These are phyloP conservation scores for Hippophae rhamnoides DNA, from an alignment of 306 rosid species.

Conservation along the genomic window DNA sequence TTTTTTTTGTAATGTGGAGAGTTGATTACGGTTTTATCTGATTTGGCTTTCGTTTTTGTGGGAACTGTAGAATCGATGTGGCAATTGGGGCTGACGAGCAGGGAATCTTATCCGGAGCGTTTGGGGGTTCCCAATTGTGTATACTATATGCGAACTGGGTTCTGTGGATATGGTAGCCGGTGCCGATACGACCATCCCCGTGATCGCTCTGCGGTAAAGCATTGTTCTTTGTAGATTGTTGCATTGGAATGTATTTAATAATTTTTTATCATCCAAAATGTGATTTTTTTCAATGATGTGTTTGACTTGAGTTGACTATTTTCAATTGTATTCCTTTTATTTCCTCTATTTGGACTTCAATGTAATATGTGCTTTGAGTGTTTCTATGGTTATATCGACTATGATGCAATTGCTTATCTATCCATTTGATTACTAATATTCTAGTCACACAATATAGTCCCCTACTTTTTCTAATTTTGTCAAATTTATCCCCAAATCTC, in stretches of 20 bases:
- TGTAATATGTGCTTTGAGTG: too few relatives aligned
- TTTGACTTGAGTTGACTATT: too few relatives aligned
- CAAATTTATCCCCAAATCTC: too few relatives aligned
- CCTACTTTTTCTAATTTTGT: too few relatives aligned
- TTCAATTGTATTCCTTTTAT: too few relatives aligned
- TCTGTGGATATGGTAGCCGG: constrained; percentile 75
- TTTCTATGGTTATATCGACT: too few relatives aligned
- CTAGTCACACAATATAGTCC: too few relatives aligned
- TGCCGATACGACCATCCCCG: constrained; percentile 86
- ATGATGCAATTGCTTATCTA: too few relatives aligned
- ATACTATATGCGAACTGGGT: constrained; percentile 79
- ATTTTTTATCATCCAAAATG: not conserved
- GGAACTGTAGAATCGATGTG: constrained; percentile 61
- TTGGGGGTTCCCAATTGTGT: constrained; percentile 66
- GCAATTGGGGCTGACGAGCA: constrained; percentile 47
- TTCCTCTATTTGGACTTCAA: too few relatives aligned
- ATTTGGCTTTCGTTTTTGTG: constrained; percentile 9
- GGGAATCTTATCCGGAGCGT: constrained; percentile 75
- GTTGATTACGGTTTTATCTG: constrained; percentile 27
- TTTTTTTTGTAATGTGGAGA: constrained; percentile 14
- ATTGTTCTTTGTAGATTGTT: constrained; percentile 7
- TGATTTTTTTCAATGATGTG: too few relatives aligned
- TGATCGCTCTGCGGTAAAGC: constrained; percentile 74
- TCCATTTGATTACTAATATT: too few relatives aligned
- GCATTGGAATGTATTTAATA: constrained; percentile 18